These are phyloP conservation scores for Entomortierella lignicola DNA, from an alignment of 192 early-diverging fungal genomes.

Conservation along the genomic window DNA sequence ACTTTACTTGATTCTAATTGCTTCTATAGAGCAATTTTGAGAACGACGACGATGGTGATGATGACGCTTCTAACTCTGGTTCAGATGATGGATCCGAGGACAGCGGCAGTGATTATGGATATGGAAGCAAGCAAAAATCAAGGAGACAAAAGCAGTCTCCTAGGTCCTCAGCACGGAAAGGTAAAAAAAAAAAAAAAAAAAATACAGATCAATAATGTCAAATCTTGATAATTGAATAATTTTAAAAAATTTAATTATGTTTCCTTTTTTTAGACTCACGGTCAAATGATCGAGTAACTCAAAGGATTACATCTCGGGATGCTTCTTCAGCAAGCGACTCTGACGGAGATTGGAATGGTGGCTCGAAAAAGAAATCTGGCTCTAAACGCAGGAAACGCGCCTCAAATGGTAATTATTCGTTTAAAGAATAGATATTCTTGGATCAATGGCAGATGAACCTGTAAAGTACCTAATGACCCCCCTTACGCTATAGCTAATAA, in stretches of 20 bases:
- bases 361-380: slow-evolving; percentile 28
- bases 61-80: slow-evolving; percentile 41
- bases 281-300: slow-evolving; percentile 16
- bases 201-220: neutral
- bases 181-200: neutral
- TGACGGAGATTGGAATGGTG: slow-evolving; percentile 43
- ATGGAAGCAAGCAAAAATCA: slow-evolving; percentile 42
- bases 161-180: slow-evolving; percentile 53
- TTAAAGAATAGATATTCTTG: too few relatives aligned
- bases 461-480: neutral
- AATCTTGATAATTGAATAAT: neutral
- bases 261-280: slow-evolving; percentile 15
- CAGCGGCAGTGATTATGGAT: slow-evolving; percentile 59
- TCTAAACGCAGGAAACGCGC: slow-evolving; percentile 24
- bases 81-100: slow-evolving; percentile 40
- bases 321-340: slow-evolving; percentile 44
- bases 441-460: too few relatives aligned
- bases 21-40: slow-evolving; percentile 51
- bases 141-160: slow-evolving; percentile 56
- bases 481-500: slow-evolving; percentile 16
- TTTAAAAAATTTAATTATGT: neutral
- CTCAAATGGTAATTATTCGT: slow-evolving; percentile 10
- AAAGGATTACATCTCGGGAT: slow-evolving; percentile 35
- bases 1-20: neutral
- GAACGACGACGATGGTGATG: slow-evolving; percentile 48